Evolutionary conservation across 2,329 filamentous ascomycete genomes (phyloP).

Genomic region (Septoria petroselini): DNA sequence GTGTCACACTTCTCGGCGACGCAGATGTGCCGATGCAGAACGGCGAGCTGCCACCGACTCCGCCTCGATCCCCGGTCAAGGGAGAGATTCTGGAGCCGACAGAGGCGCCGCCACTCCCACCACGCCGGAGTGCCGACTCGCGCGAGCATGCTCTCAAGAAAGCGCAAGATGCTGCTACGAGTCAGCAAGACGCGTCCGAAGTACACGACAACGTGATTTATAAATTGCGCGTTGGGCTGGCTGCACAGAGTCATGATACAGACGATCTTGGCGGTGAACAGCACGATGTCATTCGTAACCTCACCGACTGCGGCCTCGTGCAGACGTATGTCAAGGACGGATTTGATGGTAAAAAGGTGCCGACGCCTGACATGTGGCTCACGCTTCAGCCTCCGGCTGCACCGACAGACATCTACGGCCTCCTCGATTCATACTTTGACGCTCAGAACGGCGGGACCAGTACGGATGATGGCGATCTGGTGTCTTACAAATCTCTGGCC

Average conservation of each 20-base stretch:
- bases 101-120: conserved; percentile 53
- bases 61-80: conserved; percentile 39
- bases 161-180: conserved; percentile 55
- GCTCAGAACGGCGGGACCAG: conserved; percentile 66
- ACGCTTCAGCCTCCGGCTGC: conserved; percentile 58
- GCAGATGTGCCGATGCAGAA: conserved; percentile 28
- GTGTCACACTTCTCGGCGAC: conserved; percentile 29
- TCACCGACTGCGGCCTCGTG: conserved; percentile 31
- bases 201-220: conserved; percentile 91
- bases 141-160: conserved; percentile 43
- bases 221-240: conserved; percentile 84
- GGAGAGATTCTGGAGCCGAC: conserved; percentile 34
- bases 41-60: conserved; percentile 29
- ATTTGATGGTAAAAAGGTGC: conserved; percentile 18
- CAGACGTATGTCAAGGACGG: conserved; percentile 28
- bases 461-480: conserved; percentile 51
- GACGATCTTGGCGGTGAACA: conserved; percentile 73
- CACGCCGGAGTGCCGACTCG: conserved; percentile 30
- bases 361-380: conserved; percentile 56
- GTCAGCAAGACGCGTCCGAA: conserved; percentile 91
- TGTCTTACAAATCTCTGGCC: conserved; percentile 65
- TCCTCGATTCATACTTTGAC: conserved; percentile 82
- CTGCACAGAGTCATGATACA: conserved; percentile 54
- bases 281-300: conserved; percentile 54
- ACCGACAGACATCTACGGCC: conserved; percentile 70